phyloP scores from a whole-genome alignment of 2,329 filamentous ascomycete genomes.

The Penicillium sp. region DNA sequence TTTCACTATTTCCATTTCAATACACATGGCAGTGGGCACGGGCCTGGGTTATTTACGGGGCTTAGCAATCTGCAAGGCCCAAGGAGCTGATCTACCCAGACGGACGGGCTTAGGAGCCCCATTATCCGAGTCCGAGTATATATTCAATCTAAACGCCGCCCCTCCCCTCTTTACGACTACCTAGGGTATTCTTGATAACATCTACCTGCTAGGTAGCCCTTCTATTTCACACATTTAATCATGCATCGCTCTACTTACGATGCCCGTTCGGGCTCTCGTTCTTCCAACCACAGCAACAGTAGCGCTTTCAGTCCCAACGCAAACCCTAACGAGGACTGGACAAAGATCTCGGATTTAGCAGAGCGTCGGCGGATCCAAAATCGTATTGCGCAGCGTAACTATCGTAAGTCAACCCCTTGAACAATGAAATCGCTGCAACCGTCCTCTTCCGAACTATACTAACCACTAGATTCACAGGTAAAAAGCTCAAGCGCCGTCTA shows the following conservation, averaged over 20 bases:
- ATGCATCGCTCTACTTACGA: slow-evolving; percentile 41
- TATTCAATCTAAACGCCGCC: slow-evolving; percentile 26
- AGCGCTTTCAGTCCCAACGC: slow-evolving; percentile 94
- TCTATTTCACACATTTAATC: slow-evolving; percentile 11
- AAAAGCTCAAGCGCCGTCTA: slow-evolving; percentile 70
- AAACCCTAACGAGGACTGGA: slow-evolving; percentile 98
- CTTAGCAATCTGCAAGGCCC: slow-evolving; percentile 30
- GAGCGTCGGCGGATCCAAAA: slow-evolving; percentile 95
- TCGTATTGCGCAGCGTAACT: slow-evolving; percentile 95
- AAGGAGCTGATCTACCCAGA: slow-evolving; percentile 24
- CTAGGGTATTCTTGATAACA: slow-evolving; percentile 4
- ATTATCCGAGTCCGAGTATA: slow-evolving; percentile 29
- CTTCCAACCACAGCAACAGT: slow-evolving; percentile 76
- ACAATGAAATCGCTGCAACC: background rate
- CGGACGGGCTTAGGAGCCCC: slow-evolving; percentile 23
- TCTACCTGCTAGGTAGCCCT: slow-evolving; percentile 10
- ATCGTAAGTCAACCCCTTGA: slow-evolving; percentile 67
- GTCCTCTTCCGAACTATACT: background rate
- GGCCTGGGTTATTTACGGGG: slow-evolving; percentile 27
- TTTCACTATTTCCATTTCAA: background rate
- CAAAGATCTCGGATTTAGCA: slow-evolving; percentile 95
- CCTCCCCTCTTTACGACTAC: background rate
- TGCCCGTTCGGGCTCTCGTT: slow-evolving; percentile 55
- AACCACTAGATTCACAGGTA: slow-evolving; percentile 47
- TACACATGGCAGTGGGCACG: slow-evolving; percentile 25